These are phyloP conservation scores for Phyllosticta citriasiana DNA, from an alignment of 2,329 filamentous ascomycete genomes.

Conservation along the genomic window DNA sequence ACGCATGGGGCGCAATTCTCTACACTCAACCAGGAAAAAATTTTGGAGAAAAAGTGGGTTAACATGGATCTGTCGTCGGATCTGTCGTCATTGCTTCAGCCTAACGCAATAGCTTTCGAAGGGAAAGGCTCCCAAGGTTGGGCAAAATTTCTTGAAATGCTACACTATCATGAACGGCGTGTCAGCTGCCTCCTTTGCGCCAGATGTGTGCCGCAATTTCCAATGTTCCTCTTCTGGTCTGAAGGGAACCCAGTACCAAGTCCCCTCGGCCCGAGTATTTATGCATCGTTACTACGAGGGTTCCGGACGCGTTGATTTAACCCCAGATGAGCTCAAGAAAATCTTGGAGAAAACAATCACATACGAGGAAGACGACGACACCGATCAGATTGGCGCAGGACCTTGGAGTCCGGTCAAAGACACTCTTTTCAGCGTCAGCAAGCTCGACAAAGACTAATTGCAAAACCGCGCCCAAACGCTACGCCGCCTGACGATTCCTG, in stretches of 20 bases:
- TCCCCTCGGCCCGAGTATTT: background rate
- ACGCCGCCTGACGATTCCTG: background rate
- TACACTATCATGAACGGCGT: background rate
- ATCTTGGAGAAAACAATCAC: background rate
- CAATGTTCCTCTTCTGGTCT: background rate
- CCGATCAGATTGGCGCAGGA: no score
- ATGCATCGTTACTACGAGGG: background rate
- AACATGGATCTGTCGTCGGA: background rate
- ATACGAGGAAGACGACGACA: background rate
- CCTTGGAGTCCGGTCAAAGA: background rate
- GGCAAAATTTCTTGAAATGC: background rate
- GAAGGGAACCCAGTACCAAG: background rate
- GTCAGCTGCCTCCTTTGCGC: background rate
- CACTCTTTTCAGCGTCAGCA: background rate
- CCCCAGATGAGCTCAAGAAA: background rate
- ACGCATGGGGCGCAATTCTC: slow-evolving; percentile 32
- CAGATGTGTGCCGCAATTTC: no score
- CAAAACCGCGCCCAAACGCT: background rate
- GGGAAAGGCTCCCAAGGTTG: background rate
- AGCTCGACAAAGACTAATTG: background rate
- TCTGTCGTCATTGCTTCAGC: background rate
- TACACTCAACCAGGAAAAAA: slow-evolving; percentile 17
- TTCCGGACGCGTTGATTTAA: background rate
- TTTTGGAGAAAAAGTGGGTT: background rate
- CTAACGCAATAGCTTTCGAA: background rate